Percentiles rank a stretch among this genome's conserved stretches.
phyloP scores from a whole-genome alignment of 148 eudicot species.

The Vaccinium vitisidaea region DNA sequence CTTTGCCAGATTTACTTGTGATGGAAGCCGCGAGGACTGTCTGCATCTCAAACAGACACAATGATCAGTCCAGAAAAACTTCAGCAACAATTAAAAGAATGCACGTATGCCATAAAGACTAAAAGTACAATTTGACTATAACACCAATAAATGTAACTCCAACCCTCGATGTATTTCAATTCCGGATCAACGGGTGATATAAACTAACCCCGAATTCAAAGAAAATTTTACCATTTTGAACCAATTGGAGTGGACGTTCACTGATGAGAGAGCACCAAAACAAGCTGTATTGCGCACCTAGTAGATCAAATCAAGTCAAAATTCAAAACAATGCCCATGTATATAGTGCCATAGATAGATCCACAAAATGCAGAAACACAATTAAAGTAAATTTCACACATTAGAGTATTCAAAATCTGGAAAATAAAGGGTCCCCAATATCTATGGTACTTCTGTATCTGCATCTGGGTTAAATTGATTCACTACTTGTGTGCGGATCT shows the following conservation, averaged over 20 bases:
- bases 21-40: conserved; percentile 50
- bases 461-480: no score
- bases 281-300: neutral
- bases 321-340: neutral
- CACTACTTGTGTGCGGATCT: no score
- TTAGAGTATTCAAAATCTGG: neutral
- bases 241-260: neutral
- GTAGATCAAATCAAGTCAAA: neutral
- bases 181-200: neutral
- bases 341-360: neutral
- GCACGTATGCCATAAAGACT: neutral
- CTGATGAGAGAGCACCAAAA: neutral
- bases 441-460: no score
- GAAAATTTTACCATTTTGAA: conserved; percentile 4
- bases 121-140: neutral
- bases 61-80: neutral
- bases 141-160: neutral
- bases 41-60: conserved; percentile 19
- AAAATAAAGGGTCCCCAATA: no score
- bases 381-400: neutral
- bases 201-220: neutral
- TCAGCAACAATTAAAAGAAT: neutral
- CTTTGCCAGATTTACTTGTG: conserved; percentile 48
- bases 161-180: neutral
- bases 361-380: neutral